Evolutionary conservation across 2,329 filamentous ascomycete species (phyloP), one percentile per base, ranked within the genome.

Genomic region (Penicillium corylophilum): DNA sequence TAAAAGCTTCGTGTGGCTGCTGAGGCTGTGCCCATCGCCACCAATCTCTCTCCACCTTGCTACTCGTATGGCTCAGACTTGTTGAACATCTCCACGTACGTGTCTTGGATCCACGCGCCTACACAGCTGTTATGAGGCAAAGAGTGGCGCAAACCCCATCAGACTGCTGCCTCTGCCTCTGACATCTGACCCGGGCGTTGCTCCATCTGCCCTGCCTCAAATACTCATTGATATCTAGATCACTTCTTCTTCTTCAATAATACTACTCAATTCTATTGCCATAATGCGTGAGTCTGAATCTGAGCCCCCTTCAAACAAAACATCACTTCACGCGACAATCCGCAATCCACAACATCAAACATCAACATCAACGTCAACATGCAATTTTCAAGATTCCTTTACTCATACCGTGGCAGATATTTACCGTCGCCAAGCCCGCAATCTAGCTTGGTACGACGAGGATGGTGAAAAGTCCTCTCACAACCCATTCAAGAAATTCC

Each of bases 401-500:
- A 45, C 50, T 54, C 44, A 54, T 35, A 48, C 35, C 23, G 35
- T 35, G 18, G 29, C 26, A 76, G 74, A 75, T 57, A 73, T 66
- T 56, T 72, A 71, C 50, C 68, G 70, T 41, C 64, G 68, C 33
- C 60, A 67, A 53, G 73, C 73, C 49, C 68, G 66, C 29, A 64
- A 64, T 16, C 61, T 71, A 46, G 73, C 74, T 38, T 75, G 74
- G 73, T 74, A 74, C 52, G 71, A 72, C 50, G 59, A 68, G 13
- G 70, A 73, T 29, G 71, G 65, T 48, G 67, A 72, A 48, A 59
- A 63, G 5, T 59, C 69, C 7, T 68, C 60, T 5, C 65, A 66
- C 47, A 76, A 76, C 46, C 74, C 74, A 15, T 76, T 75, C 54
- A 71, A 71, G 46, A 74, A 74, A 48, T 67, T 71, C 55, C 65